Evolutionary conservation across 768 basidiomycete species (phyloP), one percentile per base, ranked within the genome.

Genomic region (Termitomyces sp.): DNA sequence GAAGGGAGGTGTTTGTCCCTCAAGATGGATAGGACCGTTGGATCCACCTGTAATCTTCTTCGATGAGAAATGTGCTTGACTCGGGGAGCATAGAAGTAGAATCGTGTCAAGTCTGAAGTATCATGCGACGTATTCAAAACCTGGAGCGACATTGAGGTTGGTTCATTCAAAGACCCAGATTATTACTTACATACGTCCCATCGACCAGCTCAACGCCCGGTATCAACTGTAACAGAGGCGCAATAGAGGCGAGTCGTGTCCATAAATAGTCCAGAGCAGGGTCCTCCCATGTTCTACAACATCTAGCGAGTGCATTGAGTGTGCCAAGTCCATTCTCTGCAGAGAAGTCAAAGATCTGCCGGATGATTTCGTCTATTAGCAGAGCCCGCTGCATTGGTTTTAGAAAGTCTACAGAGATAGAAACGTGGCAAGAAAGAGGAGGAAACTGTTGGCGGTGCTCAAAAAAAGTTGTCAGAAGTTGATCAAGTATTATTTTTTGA

Each of bases 301-400:
- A 73, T 56, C 73, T 72, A 2, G 79, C 76, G n/a, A 69, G 65
- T 34, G 60, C 62, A 42, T 69, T 66, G 16, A 83, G 72, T 13
- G 72, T 65, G 15, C 51, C 24, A 42, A 63, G 66, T 20, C 67
- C 66, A 42, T 69, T 55, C 41, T 72, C 67, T 34, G 69, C 61
- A 52, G 68, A 62, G 53, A 65, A 64, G n/a, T 64, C 63, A 51
- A 82, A 73, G 54, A 82, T 74, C 37, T 69, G 64, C 47, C 75
- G 75, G 22, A 82, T 66, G 50, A 82, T 72, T 61, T 83, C 80
- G 67, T 83, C 81, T 49, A 82, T 72, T 58, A 77, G 65, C 31
- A 83, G 69, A 10, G 70, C 74, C 36, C 59, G 57, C 60, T 82
- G 80, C 80, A 80, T 81, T 41, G 51, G 18, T 54, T 45, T 10